phyloP scores from a whole-genome alignment of 495 filamentous ascomycete species.

The Durotheca rogersii region DNA sequence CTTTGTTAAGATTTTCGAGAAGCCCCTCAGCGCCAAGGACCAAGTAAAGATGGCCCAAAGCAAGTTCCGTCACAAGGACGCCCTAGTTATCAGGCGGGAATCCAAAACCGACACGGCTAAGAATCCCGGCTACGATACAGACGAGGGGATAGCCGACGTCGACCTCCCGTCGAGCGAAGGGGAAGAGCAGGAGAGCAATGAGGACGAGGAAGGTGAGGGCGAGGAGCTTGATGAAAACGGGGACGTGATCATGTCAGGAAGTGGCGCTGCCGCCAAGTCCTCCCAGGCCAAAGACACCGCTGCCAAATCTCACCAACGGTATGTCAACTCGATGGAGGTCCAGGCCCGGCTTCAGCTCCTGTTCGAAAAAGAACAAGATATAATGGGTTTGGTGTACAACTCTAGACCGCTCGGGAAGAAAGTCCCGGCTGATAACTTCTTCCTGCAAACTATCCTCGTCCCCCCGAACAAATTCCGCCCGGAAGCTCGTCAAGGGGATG shows the following conservation, averaged over 20 bases:
- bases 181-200: conserved; percentile 48
- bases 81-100: conserved; percentile 42
- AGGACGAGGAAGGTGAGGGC: conserved; percentile 49
- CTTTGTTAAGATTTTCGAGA: conserved; percentile 90
- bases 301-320: conserved; percentile 55
- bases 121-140: conserved; percentile 40
- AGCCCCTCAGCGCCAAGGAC: conserved; percentile 68
- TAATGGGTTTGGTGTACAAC: conserved; percentile 80
- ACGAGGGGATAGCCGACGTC: conserved; percentile 73
- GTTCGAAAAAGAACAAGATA: conserved; percentile 82
- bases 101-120: conserved; percentile 35
- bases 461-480: conserved; percentile 93
- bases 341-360: conserved; percentile 71
- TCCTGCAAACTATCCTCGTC: conserved; percentile 78
- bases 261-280: conserved; percentile 19
- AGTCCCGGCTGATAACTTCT: conserved; percentile 85
- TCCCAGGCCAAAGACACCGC: conserved; percentile 37
- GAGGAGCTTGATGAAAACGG: conserved; percentile 52
- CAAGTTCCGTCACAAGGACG: conserved; percentile 67
- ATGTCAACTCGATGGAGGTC: conserved; percentile 73
- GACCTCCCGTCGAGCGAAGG: conserved; percentile 53
- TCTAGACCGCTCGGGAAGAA: conserved; percentile 59
- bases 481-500: conserved; percentile 74
- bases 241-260: conserved; percentile 52
- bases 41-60: conserved; percentile 69